These are phyloP conservation scores for Withania somnifera DNA, from an alignment of 305 asterid species.

Conservation along the genomic window DNA sequence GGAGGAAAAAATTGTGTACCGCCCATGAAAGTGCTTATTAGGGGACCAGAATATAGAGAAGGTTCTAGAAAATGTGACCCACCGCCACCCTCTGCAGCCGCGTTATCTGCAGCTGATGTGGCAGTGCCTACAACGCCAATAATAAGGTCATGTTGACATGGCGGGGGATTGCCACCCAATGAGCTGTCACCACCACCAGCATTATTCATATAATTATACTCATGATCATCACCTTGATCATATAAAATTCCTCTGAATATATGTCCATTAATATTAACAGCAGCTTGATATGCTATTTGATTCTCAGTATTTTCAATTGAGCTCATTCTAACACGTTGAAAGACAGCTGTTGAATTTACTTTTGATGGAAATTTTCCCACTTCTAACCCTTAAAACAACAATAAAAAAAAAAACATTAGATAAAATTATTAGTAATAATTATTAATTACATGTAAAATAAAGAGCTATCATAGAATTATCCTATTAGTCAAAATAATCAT, in stretches of 20 bases:
- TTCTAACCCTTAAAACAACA: slow-evolving; percentile 2
- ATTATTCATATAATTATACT: background rate
- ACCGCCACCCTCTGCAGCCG: background rate
- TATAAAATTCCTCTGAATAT: slow-evolving; percentile 16
- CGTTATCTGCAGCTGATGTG: background rate
- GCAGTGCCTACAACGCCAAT: background rate
- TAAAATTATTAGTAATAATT: too few species aligned
- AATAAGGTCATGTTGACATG: background rate
- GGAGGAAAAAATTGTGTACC: slow-evolving; percentile 13
- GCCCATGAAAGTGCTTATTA: background rate
- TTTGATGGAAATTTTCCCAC: slow-evolving; percentile 10
- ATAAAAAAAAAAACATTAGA: background rate
- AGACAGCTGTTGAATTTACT: slow-evolving; percentile 7
- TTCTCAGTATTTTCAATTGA: slow-evolving; percentile 9
- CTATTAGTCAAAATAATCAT: background rate
- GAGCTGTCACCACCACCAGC: slow-evolving; percentile 3
- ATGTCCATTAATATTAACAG: slow-evolving; percentile 11
- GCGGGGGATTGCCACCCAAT: background rate
- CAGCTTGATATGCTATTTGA: slow-evolving; percentile 12
- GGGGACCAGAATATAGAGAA: background rate
- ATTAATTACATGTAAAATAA: background rate
- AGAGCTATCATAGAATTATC: background rate
- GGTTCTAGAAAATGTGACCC: background rate
- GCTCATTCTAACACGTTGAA: slow-evolving; percentile 10
- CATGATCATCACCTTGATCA: slow-evolving; percentile 8